Evolutionary conservation across 176 grass and related monocot species (phyloP).

Genomic region (Musa beccarii): DNA sequence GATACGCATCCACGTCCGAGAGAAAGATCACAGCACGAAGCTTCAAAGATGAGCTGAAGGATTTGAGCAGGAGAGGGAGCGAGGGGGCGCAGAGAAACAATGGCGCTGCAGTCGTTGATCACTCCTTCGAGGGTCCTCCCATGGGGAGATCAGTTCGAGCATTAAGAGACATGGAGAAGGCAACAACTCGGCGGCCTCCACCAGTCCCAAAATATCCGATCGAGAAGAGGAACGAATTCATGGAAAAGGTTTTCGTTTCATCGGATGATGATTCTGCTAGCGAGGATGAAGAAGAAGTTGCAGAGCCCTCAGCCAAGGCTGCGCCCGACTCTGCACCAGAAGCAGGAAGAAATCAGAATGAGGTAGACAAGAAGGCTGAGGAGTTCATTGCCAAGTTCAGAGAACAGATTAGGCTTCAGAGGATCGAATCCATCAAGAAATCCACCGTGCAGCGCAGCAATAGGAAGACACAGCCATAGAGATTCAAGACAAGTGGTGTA

Average conservation of each 20-base stretch:
- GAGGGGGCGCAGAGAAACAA: neutral
- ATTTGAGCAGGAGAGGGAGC: slow-evolving; percentile 39
- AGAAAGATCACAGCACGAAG: slow-evolving; percentile 37
- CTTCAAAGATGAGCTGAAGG: slow-evolving; percentile 80
- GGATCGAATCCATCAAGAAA: slow-evolving; percentile 80
- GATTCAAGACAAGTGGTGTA: neutral
- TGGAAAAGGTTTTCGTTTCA: slow-evolving; percentile 29
- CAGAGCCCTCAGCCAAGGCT: neutral
- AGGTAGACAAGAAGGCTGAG: slow-evolving; percentile 41
- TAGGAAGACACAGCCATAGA: neutral
- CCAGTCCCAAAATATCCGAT: slow-evolving; percentile 34
- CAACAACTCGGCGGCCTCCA: neutral
- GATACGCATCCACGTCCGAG: slow-evolving; percentile 30
- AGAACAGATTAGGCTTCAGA: slow-evolving; percentile 83
- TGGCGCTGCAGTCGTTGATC: neutral
- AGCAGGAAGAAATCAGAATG: slow-evolving; percentile 54
- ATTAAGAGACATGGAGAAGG: slow-evolving; percentile 25
- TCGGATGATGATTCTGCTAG: slow-evolving; percentile 55
- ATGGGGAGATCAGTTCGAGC: slow-evolving; percentile 56
- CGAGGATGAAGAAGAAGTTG: slow-evolving; percentile 25
- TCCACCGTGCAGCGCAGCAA: slow-evolving; percentile 45
- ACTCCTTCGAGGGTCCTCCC: slow-evolving; percentile 27
- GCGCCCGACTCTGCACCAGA: slow-evolving; percentile 7
- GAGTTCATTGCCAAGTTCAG: slow-evolving; percentile 88
- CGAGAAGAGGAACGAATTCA: slow-evolving; percentile 22